These are phyloP conservation scores for Crepidotus variabilis DNA, from an alignment of 768 basidiomycete genomes.

Conservation along the genomic window DNA sequence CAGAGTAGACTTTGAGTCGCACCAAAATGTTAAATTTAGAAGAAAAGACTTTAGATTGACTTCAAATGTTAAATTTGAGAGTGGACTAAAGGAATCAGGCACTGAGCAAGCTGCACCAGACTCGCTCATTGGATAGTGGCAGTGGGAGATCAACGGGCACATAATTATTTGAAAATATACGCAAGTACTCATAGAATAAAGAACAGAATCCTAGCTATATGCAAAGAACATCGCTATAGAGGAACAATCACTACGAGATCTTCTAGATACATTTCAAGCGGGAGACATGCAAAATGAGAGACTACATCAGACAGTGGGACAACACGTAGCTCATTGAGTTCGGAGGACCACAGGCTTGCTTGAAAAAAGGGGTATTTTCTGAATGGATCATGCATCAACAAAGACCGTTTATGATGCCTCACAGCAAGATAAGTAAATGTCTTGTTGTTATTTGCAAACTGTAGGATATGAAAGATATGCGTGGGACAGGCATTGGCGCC, in stretches of 20 bases:
- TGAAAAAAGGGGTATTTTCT: background rate
- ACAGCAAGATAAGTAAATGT: background rate
- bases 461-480: background rate
- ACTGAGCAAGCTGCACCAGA: too few species aligned
- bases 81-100: too few species aligned
- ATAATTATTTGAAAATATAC: too few species aligned
- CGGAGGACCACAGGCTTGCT: background rate
- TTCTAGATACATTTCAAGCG: background rate
- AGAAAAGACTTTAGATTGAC: too few species aligned
- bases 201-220: too few species aligned
- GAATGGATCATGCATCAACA: background rate
- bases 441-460: background rate
- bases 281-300: background rate
- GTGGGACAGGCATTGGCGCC: background rate
- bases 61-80: too few species aligned
- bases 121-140: too few species aligned
- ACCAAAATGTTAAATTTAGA: too few species aligned
- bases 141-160: too few species aligned
- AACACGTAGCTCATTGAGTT: background rate
- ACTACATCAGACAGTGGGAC: background rate
- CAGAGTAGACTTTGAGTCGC: too few species aligned
- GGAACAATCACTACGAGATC: background rate
- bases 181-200: too few species aligned
- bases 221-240: background rate
- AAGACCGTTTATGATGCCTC: background rate